Conservation (phyloP, 108 stramenopile genomes). For the Cylindrotheca fusiformis region DNA sequence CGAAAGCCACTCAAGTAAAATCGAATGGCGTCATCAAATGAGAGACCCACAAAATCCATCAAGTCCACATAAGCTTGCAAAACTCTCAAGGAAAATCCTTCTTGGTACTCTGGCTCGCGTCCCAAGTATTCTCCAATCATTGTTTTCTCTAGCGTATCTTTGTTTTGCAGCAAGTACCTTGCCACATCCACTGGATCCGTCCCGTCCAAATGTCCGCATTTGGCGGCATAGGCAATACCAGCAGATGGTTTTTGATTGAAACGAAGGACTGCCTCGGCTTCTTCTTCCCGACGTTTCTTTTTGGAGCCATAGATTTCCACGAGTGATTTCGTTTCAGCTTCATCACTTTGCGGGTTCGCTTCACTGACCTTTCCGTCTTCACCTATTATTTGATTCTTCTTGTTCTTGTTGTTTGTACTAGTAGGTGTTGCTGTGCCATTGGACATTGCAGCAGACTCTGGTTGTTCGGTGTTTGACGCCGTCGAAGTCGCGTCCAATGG, state of each 20-base stretch:
- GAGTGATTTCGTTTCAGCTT: constrained; percentile 36
- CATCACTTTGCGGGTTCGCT: neutral
- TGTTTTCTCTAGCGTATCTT: constrained; percentile 94
- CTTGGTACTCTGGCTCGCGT: constrained; percentile 89
- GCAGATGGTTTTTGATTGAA: constrained; percentile 95
- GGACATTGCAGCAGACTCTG: constrained; percentile 12
- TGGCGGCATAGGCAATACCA: constrained; percentile 84
- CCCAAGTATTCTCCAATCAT: constrained; percentile 96
- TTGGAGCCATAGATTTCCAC: constrained; percentile 93
- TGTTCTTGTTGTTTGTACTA: neutral
- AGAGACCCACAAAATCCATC: constrained; percentile 87
- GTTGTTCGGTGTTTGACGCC: no score
- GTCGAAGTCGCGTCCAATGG: neutral
- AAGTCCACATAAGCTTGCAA: constrained; percentile 89
- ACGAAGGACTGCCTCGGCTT: constrained; percentile 86
- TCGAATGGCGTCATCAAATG: constrained; percentile 95
- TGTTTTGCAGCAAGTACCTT: constrained; percentile 74
- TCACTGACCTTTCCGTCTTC: neutral
- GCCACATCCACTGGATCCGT: constrained; percentile 88
- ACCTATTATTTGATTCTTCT: neutral
- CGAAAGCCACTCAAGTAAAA: constrained; percentile 95
- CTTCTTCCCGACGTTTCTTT: constrained; percentile 86
- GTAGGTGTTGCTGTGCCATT: constrained; percentile 1
- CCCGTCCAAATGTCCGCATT: constrained; percentile 80
- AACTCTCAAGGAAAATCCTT: constrained; percentile 87